phyloP scores from a whole-genome alignment of 2,329 filamentous ascomycete genomes.

The Fusarium drepaniforme region DNA sequence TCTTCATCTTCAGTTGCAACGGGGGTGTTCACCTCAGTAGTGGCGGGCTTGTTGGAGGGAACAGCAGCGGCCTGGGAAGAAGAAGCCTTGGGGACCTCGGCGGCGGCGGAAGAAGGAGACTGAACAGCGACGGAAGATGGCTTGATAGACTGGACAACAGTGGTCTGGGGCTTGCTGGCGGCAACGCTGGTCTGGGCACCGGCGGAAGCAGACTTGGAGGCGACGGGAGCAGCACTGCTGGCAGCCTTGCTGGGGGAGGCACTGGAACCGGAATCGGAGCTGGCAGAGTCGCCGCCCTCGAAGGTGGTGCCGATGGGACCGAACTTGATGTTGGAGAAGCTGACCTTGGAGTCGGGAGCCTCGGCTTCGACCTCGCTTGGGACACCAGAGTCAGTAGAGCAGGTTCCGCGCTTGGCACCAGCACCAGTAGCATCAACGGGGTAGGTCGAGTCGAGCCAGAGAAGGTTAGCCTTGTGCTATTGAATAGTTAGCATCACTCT shows the following conservation, averaged over 20 bases:
- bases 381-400: conserved; percentile 63
- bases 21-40: conserved; percentile 8
- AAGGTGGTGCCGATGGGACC: conserved; percentile 67
- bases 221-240: background rate
- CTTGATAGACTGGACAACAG: conserved; percentile 8
- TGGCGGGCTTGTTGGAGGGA: conserved; percentile 9
- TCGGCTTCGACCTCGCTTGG: conserved; percentile 62
- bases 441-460: conserved; percentile 78
- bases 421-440: conserved; percentile 60
- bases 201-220: conserved; percentile 11
- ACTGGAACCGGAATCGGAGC: background rate
- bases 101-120: conserved; percentile 1
- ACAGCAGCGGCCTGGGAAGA: background rate
- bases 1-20: conserved; percentile 6
- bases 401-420: conserved; percentile 66
- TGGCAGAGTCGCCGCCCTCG: conserved; percentile 21
- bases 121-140: conserved; percentile 1
- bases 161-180: conserved; percentile 15
- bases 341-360: conserved; percentile 60
- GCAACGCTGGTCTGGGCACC: conserved; percentile 1
- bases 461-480: conserved; percentile 73
- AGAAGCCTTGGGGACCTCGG: conserved; percentile 2
- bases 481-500: background rate
- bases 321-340: conserved; percentile 70
- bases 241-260: background rate